Conservation (phyloP, 2,329 filamentous ascomycete genomes). For the Colletotrichum echinochloae region DNA sequence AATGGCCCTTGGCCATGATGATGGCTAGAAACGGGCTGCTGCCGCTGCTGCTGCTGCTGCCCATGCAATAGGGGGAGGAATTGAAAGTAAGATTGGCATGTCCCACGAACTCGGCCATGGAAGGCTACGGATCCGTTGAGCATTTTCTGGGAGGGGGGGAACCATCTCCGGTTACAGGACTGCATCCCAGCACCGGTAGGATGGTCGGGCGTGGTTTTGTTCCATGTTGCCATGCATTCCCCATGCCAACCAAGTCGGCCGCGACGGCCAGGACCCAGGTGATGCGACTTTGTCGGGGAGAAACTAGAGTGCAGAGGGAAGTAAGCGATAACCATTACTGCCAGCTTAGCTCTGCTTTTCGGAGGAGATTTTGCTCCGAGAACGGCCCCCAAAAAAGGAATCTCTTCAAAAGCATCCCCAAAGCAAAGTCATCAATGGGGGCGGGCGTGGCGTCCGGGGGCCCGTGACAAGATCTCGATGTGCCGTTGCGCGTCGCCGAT, state of each 20-base stretch:
- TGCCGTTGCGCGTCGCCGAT: not conserved
- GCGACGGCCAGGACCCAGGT: slow-evolving; percentile 3
- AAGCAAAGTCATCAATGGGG: not conserved
- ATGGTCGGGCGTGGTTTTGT: not conserved
- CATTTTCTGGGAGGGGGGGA: not conserved
- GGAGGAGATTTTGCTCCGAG: slow-evolving; percentile 34
- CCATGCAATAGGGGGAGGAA: slow-evolving; percentile 24
- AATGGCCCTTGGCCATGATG: slow-evolving; percentile 1
- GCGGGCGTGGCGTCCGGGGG: too few relatives aligned
- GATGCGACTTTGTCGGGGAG: not conserved
- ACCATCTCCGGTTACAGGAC: not conserved
- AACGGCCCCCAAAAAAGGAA: slow-evolving; percentile 10
- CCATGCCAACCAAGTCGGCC: not conserved
- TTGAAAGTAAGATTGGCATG: slow-evolving; percentile 14
- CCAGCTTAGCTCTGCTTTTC: not conserved
- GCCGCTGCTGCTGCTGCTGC: too few relatives aligned
- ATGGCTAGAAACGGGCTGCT: slow-evolving; percentile 22
- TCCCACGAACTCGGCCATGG: not conserved
- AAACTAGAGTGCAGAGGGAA: slow-evolving; percentile 32
- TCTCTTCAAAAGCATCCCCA: not conserved
- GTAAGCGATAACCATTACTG: slow-evolving; percentile 1
- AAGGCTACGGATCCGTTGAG: slow-evolving; percentile 1
- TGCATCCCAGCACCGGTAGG: not conserved
- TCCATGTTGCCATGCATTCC: slow-evolving; percentile 11
- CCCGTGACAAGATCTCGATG: slow-evolving; percentile 12